Evolutionary conservation across 345 rosid species (phyloP).

Genomic region (Physaria fendleri): DNA sequence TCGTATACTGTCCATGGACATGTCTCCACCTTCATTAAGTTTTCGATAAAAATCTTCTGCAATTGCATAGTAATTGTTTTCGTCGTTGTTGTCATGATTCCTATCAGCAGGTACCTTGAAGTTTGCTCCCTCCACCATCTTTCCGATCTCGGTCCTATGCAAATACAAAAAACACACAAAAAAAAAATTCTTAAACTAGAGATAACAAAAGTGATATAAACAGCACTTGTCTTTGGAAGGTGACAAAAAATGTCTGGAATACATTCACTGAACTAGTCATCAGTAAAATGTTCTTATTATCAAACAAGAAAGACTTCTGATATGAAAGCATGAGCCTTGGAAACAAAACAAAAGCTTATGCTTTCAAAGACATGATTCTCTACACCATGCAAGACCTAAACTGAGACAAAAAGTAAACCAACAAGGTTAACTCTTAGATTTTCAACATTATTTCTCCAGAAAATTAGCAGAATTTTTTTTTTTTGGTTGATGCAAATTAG

Average conservation of each 20-base stretch:
- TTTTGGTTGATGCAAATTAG: too few relatives aligned
- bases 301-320: not conserved
- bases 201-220: not conserved
- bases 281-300: not conserved
- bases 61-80: constrained; percentile 41
- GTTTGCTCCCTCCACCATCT: constrained; percentile 32
- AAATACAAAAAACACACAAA: too few relatives aligned
- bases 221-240: not conserved
- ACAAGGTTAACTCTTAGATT: not conserved
- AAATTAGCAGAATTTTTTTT: constrained; percentile 3
- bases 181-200: not conserved
- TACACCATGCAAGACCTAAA: constrained; percentile 12
- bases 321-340: not conserved
- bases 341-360: not conserved
- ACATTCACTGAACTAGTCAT: not conserved
- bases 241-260: not conserved
- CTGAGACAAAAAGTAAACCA: not conserved
- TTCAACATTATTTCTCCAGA: not conserved
- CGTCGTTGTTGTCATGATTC: constrained; percentile 31
- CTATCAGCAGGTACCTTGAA: constrained; percentile 35
- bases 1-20: constrained; percentile 47
- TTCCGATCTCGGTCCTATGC: not conserved
- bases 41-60: constrained; percentile 48
- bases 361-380: not conserved
- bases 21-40: constrained; percentile 49